Base-by-base conservation (phyloP, 1,284 basidiomycete species). In the Trichosporon sp. region DNA sequence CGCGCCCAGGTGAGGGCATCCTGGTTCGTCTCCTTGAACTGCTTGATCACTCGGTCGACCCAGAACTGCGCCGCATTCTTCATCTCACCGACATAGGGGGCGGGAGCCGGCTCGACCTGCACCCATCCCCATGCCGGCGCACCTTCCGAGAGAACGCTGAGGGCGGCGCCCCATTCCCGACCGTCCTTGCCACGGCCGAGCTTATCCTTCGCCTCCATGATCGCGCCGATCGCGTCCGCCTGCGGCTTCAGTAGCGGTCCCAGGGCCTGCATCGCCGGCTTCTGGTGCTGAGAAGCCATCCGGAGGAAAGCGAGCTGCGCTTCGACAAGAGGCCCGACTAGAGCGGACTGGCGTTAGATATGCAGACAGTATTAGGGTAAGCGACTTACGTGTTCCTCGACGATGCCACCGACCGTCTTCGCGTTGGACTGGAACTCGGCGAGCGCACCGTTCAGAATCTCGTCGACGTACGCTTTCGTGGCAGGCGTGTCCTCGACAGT, bases 111-210 rank as follows among this genome's bases (percentile, higher is more conserved):
- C 56, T 59, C 92, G 61, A 88, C 84, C 56, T 89, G 86, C 54
- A 99, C 87, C 95, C 95, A 99, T n/a, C 89, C 95, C 60, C 92
- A 86, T n/a, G 86, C 88, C 9, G 89, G 84, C 1, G 88, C 88
- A 13, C 91, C 92, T 74, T 96, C 95, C 13, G 88, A 86, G 34
- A 98, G 83, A 34, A 88, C 86, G 36, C 86, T 88, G 46, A 98
- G 82, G 74, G 95, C 92, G 58, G 87, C 87, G 69, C 86, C 88
- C 86, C 89, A 92, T 61, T 91, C 89, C 66, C 90, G 84, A 63
- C 93, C 91, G 73, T 80, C 78, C 61, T 82, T 80, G 16, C 87
- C 87, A 69, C 91, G 83, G 19, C 73, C 70, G 69, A 90, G 89
- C 62, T 87, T 86, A 70, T 97, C 93, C 79, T 94, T 93, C 68